Conservation (phyloP, 75 land plant species). For the Cunninghamia lanceolata region DNA sequence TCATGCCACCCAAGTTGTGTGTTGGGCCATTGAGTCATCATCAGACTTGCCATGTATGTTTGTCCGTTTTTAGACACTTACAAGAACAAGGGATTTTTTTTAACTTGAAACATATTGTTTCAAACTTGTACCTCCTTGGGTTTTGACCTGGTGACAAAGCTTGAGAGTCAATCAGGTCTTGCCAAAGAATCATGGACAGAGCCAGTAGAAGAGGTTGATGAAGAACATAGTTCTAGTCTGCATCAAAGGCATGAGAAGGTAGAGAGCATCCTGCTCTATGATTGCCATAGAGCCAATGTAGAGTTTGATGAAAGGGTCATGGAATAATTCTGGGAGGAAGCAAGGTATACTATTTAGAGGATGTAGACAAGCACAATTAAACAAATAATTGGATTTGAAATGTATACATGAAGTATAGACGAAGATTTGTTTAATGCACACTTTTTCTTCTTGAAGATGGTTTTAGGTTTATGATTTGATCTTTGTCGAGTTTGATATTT, state of each 20-base stretch:
- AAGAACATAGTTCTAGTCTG: not conserved
- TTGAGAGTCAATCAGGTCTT: not conserved
- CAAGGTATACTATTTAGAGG: not conserved
- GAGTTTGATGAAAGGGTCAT: not conserved
- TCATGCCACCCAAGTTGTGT: no score
- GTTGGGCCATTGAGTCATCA: no score
- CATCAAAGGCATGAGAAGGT: not conserved
- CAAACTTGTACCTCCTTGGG: not conserved
- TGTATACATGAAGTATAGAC: not conserved
- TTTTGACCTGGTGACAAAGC: not conserved
- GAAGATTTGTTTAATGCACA: not conserved
- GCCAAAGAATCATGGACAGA: not conserved
- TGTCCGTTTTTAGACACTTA: no score
- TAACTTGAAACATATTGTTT: not conserved
- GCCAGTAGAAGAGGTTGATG: not conserved
- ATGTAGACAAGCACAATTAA: not conserved
- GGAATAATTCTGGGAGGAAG: not conserved
- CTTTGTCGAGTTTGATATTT: not conserved
- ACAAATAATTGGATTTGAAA: not conserved
- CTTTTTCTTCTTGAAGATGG: not conserved
- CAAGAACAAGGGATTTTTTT: not conserved
- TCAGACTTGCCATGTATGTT: no score
- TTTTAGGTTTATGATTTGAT: no score
- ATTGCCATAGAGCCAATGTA: not conserved
- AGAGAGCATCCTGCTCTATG: not conserved